Evolutionary conservation across 1,284 basidiomycete species (phyloP).

Genomic region (Pseudozyma sp.): DNA sequence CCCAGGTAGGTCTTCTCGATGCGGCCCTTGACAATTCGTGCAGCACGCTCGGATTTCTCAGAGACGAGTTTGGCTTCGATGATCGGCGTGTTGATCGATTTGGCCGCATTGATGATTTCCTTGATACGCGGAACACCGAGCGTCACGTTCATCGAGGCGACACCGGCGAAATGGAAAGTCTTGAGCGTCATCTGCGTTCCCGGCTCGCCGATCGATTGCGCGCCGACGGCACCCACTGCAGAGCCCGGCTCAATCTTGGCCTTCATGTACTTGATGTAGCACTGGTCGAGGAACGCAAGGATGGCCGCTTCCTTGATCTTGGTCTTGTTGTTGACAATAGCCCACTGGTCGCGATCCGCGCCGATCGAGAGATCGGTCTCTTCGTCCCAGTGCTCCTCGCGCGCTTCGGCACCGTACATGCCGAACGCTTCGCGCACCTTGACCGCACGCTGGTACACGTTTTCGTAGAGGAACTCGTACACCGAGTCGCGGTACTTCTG

Average conservation of each 20-base stretch:
- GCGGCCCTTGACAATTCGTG: constrained; percentile 95
- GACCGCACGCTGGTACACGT: constrained; percentile 79
- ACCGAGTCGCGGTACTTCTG: constrained; percentile 82
- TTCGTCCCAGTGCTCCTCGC: constrained; percentile 81
- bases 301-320: constrained; percentile 89
- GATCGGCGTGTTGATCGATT: constrained; percentile 95
- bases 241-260: constrained; percentile 68
- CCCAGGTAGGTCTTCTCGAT: constrained; percentile 94
- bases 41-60: constrained; percentile 78
- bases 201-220: constrained; percentile 98
- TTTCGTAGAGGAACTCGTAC: constrained; percentile 78
- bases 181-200: constrained; percentile 99
- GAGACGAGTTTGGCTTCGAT: constrained; percentile 95
- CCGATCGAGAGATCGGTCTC: constrained; percentile 82
- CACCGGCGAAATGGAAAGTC: constrained; percentile 99
- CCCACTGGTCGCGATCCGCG: constrained; percentile 73
- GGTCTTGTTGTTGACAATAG: constrained; percentile 85
- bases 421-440: constrained; percentile 79
- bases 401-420: constrained; percentile 85
- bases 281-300: constrained; percentile 82
- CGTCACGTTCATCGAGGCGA: constrained; percentile 99
- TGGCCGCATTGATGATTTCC: constrained; percentile 99
- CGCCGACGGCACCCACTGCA: constrained; percentile 97
- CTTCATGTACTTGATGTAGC: constrained; percentile 77
- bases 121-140: constrained; percentile 99